Percentiles rank a stretch among this genome's conserved stretches.
phyloP scores from a whole-genome alignment of 345 rosid species.

The Camelina hispida region DNA sequence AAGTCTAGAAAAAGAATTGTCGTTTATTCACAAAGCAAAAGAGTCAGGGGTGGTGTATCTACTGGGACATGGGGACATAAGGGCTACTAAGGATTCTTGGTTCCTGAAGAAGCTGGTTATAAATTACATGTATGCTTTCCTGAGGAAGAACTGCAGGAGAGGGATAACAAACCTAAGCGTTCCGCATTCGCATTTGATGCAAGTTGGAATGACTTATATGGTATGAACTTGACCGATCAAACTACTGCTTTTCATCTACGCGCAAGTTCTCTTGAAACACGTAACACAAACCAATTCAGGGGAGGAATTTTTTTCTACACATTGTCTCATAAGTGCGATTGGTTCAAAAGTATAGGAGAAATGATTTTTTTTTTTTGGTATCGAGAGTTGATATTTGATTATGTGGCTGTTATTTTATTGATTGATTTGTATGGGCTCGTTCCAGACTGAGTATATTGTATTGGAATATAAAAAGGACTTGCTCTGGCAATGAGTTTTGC shows the following conservation, averaged over 20 bases:
- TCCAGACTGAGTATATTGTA: constrained; percentile 25
- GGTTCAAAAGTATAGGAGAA: constrained; percentile 37
- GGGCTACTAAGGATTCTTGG: constrained; percentile 98
- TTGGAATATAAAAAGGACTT: constrained; percentile 9
- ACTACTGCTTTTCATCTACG: constrained; percentile 24
- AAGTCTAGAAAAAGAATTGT: constrained; percentile 86
- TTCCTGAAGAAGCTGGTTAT: constrained; percentile 90
- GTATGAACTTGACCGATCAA: constrained; percentile 54
- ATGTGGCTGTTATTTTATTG: constrained; percentile 30
- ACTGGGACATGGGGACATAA: constrained; percentile 96
- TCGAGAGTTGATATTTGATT: constrained; percentile 23
- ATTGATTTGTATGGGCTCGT: constrained; percentile 22
- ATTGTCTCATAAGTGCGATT: constrained; percentile 27
- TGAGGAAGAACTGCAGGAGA: constrained; percentile 95
- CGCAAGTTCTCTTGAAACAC: constrained; percentile 24
- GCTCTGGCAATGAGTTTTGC: constrained; percentile 28
- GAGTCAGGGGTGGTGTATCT: constrained; percentile 98
- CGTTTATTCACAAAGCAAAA: constrained; percentile 90
- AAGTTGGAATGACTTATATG: constrained; percentile 99
- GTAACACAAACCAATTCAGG: constrained; percentile 17
- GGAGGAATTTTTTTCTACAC: constrained; percentile 1
- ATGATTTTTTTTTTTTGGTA: constrained; percentile 11
- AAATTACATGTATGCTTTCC: constrained; percentile 92
- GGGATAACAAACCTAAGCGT: constrained; percentile 90
- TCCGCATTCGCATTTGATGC: constrained; percentile 93